Percentiles rank a stretch among this genome's conserved stretches.
These are phyloP conservation scores for Neurospora discreta DNA, from an alignment of 495 filamentous ascomycete species.

Conservation along the genomic window DNA sequence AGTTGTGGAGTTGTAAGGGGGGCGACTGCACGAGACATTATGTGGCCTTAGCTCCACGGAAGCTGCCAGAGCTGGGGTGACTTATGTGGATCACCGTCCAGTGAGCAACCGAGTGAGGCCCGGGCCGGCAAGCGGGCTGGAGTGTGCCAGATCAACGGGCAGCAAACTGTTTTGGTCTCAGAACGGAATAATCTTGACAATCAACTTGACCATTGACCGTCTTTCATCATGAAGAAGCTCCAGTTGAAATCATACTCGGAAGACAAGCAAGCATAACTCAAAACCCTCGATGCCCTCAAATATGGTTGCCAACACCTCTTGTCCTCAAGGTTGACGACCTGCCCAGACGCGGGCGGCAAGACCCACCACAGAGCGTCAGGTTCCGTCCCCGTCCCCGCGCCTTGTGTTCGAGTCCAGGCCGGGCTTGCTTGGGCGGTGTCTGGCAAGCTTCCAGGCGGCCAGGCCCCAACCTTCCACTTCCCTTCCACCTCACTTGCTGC, in stretches of 20 bases:
- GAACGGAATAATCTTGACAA: not conserved
- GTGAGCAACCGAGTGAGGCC: not conserved
- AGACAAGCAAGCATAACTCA: not conserved
- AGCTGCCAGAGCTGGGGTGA: not conserved
- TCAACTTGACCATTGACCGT: not conserved
- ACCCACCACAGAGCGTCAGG: not conserved
- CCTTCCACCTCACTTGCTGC: not conserved
- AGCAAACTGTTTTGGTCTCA: not conserved
- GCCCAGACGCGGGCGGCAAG: not conserved
- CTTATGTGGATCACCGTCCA: not conserved
- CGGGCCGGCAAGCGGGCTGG: not conserved
- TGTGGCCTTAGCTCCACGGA: not conserved
- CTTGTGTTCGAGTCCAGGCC: not conserved
- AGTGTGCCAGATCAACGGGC: not conserved
- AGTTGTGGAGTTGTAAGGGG: not conserved
- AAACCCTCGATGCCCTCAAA: not conserved
- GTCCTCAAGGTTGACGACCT: not conserved
- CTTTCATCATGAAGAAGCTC: not conserved
- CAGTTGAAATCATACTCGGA: not conserved
- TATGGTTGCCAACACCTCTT: not conserved
- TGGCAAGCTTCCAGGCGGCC: not conserved
- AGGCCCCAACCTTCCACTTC: not conserved
- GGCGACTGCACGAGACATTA: not conserved
- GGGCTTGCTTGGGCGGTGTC: not conserved
- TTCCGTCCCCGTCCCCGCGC: not conserved